phyloP scores from a whole-genome alignment of 78 protist species.

The Parvularia atlantis region DNA sequence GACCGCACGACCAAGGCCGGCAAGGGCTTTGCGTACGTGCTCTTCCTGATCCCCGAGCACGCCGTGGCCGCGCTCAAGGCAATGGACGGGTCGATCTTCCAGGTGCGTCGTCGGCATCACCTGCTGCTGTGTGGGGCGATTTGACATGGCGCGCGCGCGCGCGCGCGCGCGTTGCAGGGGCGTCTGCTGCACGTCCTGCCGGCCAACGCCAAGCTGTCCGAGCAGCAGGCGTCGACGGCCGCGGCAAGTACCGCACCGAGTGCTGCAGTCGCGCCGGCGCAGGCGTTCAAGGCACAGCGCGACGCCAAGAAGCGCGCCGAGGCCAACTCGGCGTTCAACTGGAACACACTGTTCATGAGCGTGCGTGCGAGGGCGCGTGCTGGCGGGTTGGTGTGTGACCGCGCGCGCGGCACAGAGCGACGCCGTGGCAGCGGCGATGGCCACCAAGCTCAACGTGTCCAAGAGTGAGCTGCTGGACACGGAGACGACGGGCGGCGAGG shows the following conservation, averaged over 20 bases:
- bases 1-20: constrained; percentile 51
- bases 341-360: constrained; percentile 86
- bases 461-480: constrained; percentile 58
- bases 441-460: constrained; percentile 41
- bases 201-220: constrained; percentile 32
- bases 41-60: constrained; percentile 55
- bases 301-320: constrained; percentile 4
- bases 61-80: constrained; percentile 50
- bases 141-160: too few relatives aligned
- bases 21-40: constrained; percentile 77
- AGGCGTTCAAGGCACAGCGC: background rate
- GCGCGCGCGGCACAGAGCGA: too few relatives aligned
- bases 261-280: background rate
- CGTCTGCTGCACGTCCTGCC: constrained; percentile 78
- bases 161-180: constrained; percentile 30
- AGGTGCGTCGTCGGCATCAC: too few relatives aligned
- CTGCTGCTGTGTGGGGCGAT: too few relatives aligned
- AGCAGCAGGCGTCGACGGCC: constrained; percentile 8
- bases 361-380: too few relatives aligned
- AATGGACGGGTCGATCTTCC: constrained; percentile 29
- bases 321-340: constrained; percentile 49
- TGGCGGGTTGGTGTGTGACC: background rate
- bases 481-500: background rate
- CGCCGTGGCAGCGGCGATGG: constrained; percentile 71
- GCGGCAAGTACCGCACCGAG: background rate